Evolutionary conservation across 2,329 filamentous ascomycete genomes (phyloP).

Genomic region (Blastomyces gilchristii): DNA sequence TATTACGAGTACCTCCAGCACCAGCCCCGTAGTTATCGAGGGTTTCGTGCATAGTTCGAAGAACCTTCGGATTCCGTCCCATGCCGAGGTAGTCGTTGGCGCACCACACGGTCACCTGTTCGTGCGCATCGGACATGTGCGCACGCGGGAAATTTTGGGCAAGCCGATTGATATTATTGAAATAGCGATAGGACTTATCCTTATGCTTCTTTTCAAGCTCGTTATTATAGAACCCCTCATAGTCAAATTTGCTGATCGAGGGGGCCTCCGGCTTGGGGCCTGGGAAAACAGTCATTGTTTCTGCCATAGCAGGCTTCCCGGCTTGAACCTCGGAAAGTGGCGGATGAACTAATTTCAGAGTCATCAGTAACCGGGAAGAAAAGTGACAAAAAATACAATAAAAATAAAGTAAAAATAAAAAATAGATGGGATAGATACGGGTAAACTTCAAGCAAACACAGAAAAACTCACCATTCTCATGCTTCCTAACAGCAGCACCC

Average conservation of each 20-base stretch:
- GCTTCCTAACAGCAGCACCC: conserved; percentile 34
- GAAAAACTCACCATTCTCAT: conserved; percentile 38
- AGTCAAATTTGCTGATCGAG: conserved; percentile 61
- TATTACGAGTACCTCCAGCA: conserved; percentile 91
- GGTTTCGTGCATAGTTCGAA: conserved; percentile 88
- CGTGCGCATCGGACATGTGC: conserved; percentile 73
- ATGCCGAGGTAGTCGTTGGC: conserved; percentile 98
- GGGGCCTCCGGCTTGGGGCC: conserved; percentile 39
- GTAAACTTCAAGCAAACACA: not conserved
- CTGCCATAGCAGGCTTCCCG: conserved; percentile 6
- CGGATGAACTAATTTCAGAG: conserved; percentile 10
- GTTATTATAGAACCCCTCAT: conserved; percentile 74
- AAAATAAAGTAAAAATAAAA: too few species aligned
- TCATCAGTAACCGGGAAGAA: not conserved
- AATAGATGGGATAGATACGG: not conserved
- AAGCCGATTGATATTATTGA: conserved; percentile 99
- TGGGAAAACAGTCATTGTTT: conserved; percentile 10
- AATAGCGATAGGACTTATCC: conserved; percentile 99
- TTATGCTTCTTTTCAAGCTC: conserved; percentile 98
- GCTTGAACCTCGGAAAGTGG: conserved; percentile 6
- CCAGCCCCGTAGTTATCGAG: conserved; percentile 91
- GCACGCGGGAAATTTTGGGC: conserved; percentile 93
- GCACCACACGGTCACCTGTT: conserved; percentile 95
- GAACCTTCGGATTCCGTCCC: conserved; percentile 78
- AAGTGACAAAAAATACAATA: not conserved